Percentiles rank a stretch among this genome's conserved stretches.
Evolutionary conservation across 306 rosid species (phyloP).

Genomic region (Oemleria cerasiformis): DNA sequence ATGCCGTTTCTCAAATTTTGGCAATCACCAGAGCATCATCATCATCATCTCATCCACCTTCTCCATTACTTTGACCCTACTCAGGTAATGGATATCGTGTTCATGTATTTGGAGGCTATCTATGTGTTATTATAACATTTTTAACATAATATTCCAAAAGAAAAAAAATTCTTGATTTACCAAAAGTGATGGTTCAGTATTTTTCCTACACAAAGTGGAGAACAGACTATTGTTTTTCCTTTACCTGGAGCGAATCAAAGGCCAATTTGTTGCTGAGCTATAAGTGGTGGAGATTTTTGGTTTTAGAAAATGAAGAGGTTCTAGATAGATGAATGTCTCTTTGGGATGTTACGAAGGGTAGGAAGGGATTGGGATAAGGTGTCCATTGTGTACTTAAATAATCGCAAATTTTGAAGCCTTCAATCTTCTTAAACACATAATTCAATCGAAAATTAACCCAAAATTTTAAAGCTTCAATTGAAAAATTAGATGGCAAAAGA

Average conservation of each 20-base stretch:
- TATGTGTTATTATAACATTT: background rate
- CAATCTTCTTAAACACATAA: too few species aligned
- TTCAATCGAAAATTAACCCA: fast-evolving
- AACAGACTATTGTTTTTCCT: background rate
- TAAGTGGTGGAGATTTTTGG: background rate
- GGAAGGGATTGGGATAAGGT: background rate
- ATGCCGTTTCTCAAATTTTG: too few species aligned
- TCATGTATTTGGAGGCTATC: background rate
- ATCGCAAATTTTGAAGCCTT: too few species aligned
- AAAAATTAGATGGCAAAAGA: too few species aligned
- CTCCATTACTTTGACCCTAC: constrained; percentile 70
- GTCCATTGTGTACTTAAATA: constrained; percentile 13
- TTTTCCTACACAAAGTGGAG: background rate
- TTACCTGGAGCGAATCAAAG: background rate
- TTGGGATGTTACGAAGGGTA: background rate
- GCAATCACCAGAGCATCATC: too few species aligned
- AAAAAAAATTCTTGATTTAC: too few species aligned
- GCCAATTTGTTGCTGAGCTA: background rate
- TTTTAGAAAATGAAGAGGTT: background rate
- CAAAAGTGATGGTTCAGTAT: background rate
- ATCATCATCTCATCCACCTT: too few species aligned
- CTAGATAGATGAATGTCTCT: too few species aligned
- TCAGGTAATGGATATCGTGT: constrained; percentile 51
- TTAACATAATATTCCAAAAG: background rate
- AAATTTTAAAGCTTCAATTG: too few species aligned